Conservation (phyloP, 2,329 filamentous ascomycete species). For the Botryosphaeria agaves region DNA sequence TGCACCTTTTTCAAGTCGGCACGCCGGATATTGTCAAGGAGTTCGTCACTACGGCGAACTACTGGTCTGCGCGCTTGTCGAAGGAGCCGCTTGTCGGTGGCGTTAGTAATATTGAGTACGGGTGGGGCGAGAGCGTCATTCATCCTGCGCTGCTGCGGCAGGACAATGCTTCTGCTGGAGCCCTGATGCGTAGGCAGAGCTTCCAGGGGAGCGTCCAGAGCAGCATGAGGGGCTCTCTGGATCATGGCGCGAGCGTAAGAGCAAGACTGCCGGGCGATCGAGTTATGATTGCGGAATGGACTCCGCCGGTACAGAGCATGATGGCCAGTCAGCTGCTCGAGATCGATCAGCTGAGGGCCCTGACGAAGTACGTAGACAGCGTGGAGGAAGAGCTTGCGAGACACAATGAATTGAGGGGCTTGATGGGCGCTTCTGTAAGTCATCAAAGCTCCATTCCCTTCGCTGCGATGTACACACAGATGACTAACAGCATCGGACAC, state of each 20-base stretch:
- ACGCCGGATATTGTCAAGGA: conserved; percentile 89
- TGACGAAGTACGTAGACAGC: conserved; percentile 64
- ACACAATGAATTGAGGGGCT: conserved; percentile 75
- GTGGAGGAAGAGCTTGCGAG: conserved; percentile 72
- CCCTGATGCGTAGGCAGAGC: not conserved
- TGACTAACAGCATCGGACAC: conserved; percentile 3
- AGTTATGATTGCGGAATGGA: conserved; percentile 73
- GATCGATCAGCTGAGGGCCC: conserved; percentile 58
- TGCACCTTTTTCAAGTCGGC: conserved; percentile 96
- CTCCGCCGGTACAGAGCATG: conserved; percentile 77
- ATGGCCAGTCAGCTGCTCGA: conserved; percentile 65
- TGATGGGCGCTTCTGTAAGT: conserved; percentile 65
- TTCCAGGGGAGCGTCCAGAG: conserved; percentile 30
- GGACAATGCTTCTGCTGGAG: conserved; percentile 4
- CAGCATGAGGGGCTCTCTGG: conserved; percentile 42
- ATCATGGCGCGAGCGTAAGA: conserved; percentile 37
- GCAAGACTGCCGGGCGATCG: conserved; percentile 69
- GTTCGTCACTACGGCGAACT: conserved; percentile 88
- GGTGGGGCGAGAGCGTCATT: conserved; percentile 79
- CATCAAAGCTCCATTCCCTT: not conserved
- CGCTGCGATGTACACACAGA: not conserved
- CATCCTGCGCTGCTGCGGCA: conserved; percentile 25
- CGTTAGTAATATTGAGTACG: conserved; percentile 93
- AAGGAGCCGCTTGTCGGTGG: conserved; percentile 87
- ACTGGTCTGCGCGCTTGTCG: conserved; percentile 89